phyloP scores from a whole-genome alignment of 169 alveolate species.

The Sarcocystis neurona region DNA sequence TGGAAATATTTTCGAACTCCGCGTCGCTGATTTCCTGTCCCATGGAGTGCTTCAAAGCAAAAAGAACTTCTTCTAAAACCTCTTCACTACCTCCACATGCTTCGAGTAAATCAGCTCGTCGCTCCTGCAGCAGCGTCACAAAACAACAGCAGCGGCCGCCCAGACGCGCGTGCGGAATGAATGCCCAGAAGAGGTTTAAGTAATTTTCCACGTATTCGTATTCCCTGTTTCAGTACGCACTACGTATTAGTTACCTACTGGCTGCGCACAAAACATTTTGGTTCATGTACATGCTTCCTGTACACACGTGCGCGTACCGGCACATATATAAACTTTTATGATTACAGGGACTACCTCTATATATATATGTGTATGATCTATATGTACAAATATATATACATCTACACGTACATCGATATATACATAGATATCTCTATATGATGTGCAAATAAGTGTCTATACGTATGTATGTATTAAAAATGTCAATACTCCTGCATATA shows the following conservation, averaged over 20 bases:
- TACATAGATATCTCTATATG: not conserved
- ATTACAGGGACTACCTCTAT: not conserved
- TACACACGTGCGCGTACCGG: not conserved
- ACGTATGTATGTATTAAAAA: not conserved
- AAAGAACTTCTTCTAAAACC: conserved; percentile 84
- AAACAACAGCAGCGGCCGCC: not conserved
- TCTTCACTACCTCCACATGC: conserved; percentile 87
- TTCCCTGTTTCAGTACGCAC: too few relatives aligned
- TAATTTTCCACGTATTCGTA: too few relatives aligned
- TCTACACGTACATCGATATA: not conserved
- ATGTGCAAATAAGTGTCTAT: not conserved
- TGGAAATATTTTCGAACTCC: conserved; percentile 88
- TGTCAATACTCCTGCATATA: not conserved
- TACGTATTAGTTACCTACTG: too few relatives aligned
- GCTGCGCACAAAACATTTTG: too few relatives aligned
- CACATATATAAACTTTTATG: not conserved
- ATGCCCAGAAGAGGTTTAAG: too few relatives aligned
- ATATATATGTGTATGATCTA: not conserved
- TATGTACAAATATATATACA: not conserved
- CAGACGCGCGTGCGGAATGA: not conserved
- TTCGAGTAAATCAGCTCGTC: conserved; percentile 73
- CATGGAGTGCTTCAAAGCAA: conserved; percentile 91
- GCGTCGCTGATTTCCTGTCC: conserved; percentile 94
- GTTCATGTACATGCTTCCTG: not conserved
- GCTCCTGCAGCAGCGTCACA: conserved; percentile 9